These are phyloP conservation scores for Phialocephala sp. DNA, from an alignment of 2,329 filamentous ascomycete genomes.

Conservation along the genomic window DNA sequence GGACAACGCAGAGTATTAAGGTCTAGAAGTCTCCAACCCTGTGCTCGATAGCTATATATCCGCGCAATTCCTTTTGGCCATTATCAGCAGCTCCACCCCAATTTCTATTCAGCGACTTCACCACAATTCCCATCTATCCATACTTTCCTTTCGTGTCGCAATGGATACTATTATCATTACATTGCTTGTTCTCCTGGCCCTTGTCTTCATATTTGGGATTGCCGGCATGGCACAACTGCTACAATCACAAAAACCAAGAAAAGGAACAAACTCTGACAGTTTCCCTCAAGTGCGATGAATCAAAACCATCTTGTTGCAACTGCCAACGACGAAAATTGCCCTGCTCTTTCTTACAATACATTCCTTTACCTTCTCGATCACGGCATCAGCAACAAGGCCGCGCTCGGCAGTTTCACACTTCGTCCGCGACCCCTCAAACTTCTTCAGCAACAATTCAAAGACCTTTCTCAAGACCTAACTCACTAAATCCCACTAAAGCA, in stretches of 20 bases:
- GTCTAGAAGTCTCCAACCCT: no score
- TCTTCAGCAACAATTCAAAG: no score
- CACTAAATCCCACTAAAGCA: neutral
- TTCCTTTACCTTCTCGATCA: slow-evolving; percentile 14
- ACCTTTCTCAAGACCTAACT: no score
- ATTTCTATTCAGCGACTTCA: no score
- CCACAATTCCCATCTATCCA: neutral
- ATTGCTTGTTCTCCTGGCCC: slow-evolving; percentile 5
- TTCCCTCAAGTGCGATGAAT: slow-evolving; percentile 28
- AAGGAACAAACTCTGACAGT: neutral
- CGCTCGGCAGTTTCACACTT: no score
- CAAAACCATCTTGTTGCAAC: slow-evolving; percentile 27
- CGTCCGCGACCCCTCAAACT: no score
- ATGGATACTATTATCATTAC: slow-evolving; percentile 21
- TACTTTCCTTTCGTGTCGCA: neutral
- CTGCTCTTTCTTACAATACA: slow-evolving; percentile 24
- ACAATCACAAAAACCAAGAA: slow-evolving; percentile 12
- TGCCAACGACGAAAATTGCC: slow-evolving; percentile 24
- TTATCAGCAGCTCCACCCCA: no score
- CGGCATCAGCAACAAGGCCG: neutral
- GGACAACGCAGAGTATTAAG: no score
- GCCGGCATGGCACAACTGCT: slow-evolving; percentile 28
- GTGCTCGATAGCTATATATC: neutral
- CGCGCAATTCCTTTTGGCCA: neutral
- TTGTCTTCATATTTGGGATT: slow-evolving; percentile 19